A percentile compares a stretch with the other conserved stretches of the same genome.
Conservation (phyloP, 1,139 yeast species). For the Saccharomyces hybrid region DNA sequence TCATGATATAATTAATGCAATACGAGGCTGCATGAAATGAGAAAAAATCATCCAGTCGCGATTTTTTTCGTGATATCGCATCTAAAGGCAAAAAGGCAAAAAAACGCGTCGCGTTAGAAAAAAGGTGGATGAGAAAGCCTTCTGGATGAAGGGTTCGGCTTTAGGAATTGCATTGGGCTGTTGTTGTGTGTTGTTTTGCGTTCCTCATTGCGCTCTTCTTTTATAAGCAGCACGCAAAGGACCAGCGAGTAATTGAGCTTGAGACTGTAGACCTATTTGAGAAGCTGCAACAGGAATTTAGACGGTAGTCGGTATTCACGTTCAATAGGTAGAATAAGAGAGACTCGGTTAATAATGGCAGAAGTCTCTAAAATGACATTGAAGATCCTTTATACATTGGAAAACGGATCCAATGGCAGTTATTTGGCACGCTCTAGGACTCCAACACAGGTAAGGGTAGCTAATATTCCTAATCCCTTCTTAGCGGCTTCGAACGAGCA, state of each 20-base stretch:
- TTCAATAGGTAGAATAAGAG: background rate
- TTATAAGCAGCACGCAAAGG: background rate
- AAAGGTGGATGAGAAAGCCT: background rate
- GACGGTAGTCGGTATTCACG: background rate
- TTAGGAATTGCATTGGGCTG: background rate
- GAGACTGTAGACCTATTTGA: background rate
- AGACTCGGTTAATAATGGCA: slow-evolving; percentile 12
- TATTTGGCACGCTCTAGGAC: slow-evolving; percentile 29
- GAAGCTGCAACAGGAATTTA: background rate
- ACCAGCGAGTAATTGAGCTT: background rate
- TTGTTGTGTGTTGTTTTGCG: background rate
- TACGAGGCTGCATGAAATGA: background rate
- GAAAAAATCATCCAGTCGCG: background rate
- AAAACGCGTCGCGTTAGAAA: background rate
- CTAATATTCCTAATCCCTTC: slow-evolving; percentile 21
- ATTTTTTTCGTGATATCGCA: slow-evolving; percentile 1
- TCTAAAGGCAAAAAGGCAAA: background rate
- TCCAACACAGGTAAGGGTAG: slow-evolving; percentile 23
- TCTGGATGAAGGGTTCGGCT: background rate
- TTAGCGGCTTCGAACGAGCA: slow-evolving; percentile 3
- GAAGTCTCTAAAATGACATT: slow-evolving; percentile 24
- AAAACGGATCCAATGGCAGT: slow-evolving; percentile 26
- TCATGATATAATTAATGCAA: background rate
- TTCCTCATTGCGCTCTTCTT: background rate
- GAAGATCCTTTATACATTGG: slow-evolving; percentile 31